Conservation (phyloP, 2,329 filamentous ascomycete genomes). For the Hirsutella minnesotensis region DNA sequence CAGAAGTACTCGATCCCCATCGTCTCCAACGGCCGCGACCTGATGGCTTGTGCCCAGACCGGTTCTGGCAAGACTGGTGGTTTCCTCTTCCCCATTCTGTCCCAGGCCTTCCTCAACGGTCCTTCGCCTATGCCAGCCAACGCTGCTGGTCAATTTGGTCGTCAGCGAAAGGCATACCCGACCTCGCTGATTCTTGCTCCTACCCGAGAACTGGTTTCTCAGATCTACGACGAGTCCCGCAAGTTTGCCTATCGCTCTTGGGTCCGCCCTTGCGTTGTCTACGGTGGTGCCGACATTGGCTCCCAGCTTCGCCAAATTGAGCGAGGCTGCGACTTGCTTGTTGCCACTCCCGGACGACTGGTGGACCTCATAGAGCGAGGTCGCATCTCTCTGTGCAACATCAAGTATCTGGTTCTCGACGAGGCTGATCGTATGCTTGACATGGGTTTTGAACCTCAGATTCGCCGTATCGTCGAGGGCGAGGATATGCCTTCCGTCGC, state of each 20-base stretch:
- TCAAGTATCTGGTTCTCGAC: conserved; percentile 97
- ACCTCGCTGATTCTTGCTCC: conserved; percentile 93
- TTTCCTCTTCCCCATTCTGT: conserved; percentile 97
- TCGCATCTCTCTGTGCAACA: conserved; percentile 93
- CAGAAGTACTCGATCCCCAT: conserved; percentile 99
- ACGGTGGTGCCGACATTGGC: conserved; percentile 97
- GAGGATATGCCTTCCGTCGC: conserved; percentile 89
- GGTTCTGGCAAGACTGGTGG: conserved; percentile 99
- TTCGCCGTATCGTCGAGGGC: conserved; percentile 93
- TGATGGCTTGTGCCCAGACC: conserved; percentile 99
- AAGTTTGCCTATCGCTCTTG: conserved; percentile 99
- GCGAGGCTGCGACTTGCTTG: conserved; percentile 89
- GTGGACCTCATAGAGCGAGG: conserved; percentile 98
- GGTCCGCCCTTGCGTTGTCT: conserved; percentile 97
- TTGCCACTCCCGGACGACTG: conserved; percentile 92
- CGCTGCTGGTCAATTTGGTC: conserved; percentile 64
- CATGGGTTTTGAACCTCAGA: conserved; percentile 99
- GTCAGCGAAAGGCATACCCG: conserved; percentile 95
- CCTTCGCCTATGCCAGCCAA: conserved; percentile 57
- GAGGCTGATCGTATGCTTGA: conserved; percentile 99
- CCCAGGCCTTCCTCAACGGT: conserved; percentile 88
- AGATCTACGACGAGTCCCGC: conserved; percentile 94
- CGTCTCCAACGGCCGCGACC: conserved; percentile 91
- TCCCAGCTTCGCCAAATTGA: conserved; percentile 97
- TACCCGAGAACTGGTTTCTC: conserved; percentile 95